Base-by-base conservation (phyloP, 441 rosid genomes). In the Jatropha multifida region DNA sequence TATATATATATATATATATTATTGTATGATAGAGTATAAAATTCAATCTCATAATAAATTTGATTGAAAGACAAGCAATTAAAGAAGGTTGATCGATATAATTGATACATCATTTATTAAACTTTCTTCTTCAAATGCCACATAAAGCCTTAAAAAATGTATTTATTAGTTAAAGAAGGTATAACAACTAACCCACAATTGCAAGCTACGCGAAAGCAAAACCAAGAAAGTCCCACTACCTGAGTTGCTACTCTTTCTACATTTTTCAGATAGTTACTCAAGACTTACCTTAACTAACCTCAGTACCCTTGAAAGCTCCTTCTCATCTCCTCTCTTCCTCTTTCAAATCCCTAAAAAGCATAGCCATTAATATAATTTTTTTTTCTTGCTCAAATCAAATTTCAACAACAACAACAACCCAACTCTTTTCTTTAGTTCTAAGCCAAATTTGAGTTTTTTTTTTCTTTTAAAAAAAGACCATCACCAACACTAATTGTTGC, bases 271-370 rank as follows among this genome's bases (percentile, higher is more conserved):
- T 72, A 69, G 80, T 80, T 74, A 77, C 78, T 66, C 49, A 46
- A 65, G 42, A 42, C 65, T 74, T 65, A 17, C 76, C 75, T 61
- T 73, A 83, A 81, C 83, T 77, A 77, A 77, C 83, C 7, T 23
- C 52, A 37, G 18, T 44, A 79, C 68, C 44, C 75, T n/a, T 78
- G 96, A 91, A 86, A 91, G 88, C 90, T 79, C 85, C 85, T 62
- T 77, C 77, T 77, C 87, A 83, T 86, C 91, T 87, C 32, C 82
- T 48, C 4, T 12, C 83, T 76, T 77, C 55, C 73, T 60, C 74
- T 12, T 4, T 10, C 70, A 64, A 81, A 61, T 26, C 73, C 66
- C 68, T 71, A 32, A 76, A 66, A 78, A 51, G 17, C 56, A 52
- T 23, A 48, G 14, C 52, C 14, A 48, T 26, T 5, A 2, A 41